Evolutionary conservation across 192 early-diverging fungal species (phyloP).

Genomic region (Thamnidium elegans): DNA sequence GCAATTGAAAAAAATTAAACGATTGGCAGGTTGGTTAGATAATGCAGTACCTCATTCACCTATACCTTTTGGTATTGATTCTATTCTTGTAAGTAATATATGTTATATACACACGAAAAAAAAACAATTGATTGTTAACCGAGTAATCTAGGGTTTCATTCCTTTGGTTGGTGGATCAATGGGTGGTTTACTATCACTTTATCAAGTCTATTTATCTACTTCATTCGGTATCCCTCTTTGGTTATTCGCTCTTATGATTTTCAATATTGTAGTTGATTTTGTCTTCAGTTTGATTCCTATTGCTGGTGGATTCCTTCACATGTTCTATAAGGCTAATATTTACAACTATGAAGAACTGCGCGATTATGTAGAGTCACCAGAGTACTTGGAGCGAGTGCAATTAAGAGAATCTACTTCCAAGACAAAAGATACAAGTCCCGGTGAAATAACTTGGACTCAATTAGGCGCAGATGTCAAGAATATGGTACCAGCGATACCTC

Average conservation of each 20-base stretch:
- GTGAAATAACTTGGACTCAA: neutral
- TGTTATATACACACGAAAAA: neutral
- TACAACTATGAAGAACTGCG: conserved; percentile 25
- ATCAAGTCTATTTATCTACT: conserved; percentile 22
- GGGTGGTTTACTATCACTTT: conserved; percentile 7
- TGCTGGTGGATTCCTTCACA: conserved; percentile 17
- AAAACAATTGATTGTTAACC: neutral
- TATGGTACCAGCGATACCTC: too few relatives aligned
- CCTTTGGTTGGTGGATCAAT: conserved; percentile 23
- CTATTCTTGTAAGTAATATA: conserved; percentile 17
- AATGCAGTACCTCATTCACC: conserved; percentile 27
- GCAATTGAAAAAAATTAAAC: conserved; percentile 13
- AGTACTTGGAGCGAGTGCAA: neutral
- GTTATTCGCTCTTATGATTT: conserved; percentile 21
- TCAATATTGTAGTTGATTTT: conserved; percentile 21
- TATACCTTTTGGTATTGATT: conserved; percentile 27
- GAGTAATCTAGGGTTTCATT: conserved; percentile 22
- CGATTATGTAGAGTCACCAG: conserved; percentile 16
- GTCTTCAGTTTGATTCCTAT: conserved; percentile 23
- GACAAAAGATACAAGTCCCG: neutral
- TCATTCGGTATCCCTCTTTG: conserved; percentile 29
- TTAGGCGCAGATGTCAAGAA: neutral
- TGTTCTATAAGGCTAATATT: conserved; percentile 30
- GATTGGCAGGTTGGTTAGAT: conserved; percentile 21
- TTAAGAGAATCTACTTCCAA: neutral